phyloP scores from a whole-genome alignment of 352 stramenopile genomes.

The Phytophthora ramorum region DNA sequence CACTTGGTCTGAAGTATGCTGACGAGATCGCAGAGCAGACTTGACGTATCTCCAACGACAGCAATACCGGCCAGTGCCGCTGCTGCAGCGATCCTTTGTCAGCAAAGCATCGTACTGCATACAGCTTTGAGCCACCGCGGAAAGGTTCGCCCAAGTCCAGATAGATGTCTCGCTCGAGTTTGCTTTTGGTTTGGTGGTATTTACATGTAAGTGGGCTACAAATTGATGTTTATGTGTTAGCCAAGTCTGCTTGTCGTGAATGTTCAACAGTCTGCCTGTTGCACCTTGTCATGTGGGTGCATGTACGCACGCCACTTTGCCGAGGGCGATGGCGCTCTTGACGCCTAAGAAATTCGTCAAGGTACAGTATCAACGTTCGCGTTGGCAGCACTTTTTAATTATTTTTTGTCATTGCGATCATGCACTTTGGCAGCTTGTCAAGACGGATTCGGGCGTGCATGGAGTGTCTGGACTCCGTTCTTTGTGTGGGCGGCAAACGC shows the following conservation, averaged over 20 bases:
- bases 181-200: too few relatives aligned
- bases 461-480: conserved; percentile 16
- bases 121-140: neutral
- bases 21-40: neutral
- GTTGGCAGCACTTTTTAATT: neutral
- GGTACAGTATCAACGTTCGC: neutral
- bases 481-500: conserved; percentile 16
- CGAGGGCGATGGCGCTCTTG: conserved; percentile 9
- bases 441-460: conserved; percentile 4
- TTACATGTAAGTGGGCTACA: too few relatives aligned
- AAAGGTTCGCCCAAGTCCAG: conserved; percentile 6
- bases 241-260: conserved; percentile 6
- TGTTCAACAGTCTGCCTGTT: conserved; percentile 14
- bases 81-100: conserved; percentile 1
- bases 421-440: neutral
- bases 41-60: conserved; percentile 14
- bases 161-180: conserved; percentile 1
- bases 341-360: conserved; percentile 40
- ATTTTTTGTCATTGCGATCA: conserved; percentile 1
- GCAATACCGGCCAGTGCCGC: neutral
- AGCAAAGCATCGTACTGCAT: neutral
- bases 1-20: neutral
- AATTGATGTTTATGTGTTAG: too few relatives aligned
- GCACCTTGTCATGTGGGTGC: conserved; percentile 9
- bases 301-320: conserved; percentile 28